phyloP scores from a whole-genome alignment of 1,139 yeast species.

The Suhomyces bribrorum region DNA sequence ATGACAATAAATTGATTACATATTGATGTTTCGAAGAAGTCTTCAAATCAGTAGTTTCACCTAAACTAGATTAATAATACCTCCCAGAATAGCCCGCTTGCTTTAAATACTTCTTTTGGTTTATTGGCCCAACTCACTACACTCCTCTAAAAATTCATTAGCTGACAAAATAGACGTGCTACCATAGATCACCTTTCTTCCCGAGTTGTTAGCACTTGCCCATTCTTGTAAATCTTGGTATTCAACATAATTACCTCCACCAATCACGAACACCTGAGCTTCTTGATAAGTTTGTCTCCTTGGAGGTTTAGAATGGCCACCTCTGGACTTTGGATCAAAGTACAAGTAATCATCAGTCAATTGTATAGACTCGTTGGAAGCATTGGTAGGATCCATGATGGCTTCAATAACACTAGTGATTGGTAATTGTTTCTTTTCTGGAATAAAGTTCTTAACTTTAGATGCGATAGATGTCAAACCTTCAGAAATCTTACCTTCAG shows the following conservation, averaged over 20 bases:
- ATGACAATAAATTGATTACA: constrained; percentile 1
- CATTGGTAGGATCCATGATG: constrained; percentile 76
- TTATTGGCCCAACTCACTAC: constrained; percentile 53
- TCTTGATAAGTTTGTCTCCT: constrained; percentile 80
- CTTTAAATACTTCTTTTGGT: background rate
- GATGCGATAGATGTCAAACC: constrained; percentile 87
- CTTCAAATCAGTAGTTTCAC: no score
- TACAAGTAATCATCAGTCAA: constrained; percentile 87
- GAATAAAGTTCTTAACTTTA: constrained; percentile 82
- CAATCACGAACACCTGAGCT: constrained; percentile 86
- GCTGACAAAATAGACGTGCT: constrained; percentile 83
- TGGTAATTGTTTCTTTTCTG: constrained; percentile 85
- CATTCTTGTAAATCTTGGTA: constrained; percentile 93
- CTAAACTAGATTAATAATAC: no score
- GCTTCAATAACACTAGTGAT: constrained; percentile 89
- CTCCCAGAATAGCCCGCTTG: background rate
- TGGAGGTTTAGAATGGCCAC: constrained; percentile 87
- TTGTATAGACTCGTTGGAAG: constrained; percentile 60
- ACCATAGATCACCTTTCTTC: constrained; percentile 74
- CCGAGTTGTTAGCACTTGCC: constrained; percentile 47
- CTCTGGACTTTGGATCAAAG: constrained; percentile 88
- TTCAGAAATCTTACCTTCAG: constrained; percentile 78
- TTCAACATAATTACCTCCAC: constrained; percentile 95
- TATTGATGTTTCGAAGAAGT: no score
- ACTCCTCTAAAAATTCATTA: constrained; percentile 69